Evolutionary conservation across 495 filamentous ascomycete genomes (phyloP).

Genomic region (Aspergillus indologenus): DNA sequence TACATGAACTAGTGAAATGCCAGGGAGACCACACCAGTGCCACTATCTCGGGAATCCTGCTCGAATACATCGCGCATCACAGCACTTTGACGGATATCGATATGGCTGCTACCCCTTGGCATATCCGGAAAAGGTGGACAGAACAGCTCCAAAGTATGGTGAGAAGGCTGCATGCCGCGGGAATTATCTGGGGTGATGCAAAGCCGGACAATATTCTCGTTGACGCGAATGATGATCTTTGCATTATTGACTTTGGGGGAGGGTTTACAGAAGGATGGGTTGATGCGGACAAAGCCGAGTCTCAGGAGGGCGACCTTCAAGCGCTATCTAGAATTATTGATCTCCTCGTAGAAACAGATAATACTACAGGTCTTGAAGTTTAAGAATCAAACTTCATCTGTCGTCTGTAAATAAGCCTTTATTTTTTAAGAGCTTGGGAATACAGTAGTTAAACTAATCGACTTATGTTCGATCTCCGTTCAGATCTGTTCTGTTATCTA

Average conservation of each 20-base stretch:
- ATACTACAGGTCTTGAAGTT: not conserved
- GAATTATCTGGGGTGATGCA: slow-evolving; percentile 47
- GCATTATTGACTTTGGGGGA: slow-evolving; percentile 49
- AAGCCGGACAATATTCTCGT: slow-evolving; percentile 47
- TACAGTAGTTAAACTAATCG: no score
- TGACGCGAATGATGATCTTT: slow-evolving; percentile 38
- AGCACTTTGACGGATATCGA: slow-evolving; percentile 10
- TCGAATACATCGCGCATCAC: slow-evolving; percentile 10
- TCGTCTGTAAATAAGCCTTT: no score
- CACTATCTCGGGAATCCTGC: not conserved
- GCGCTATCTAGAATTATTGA: slow-evolving; percentile 10
- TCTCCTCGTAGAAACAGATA: slow-evolving; percentile 1
- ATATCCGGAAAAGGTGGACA: slow-evolving; percentile 13
- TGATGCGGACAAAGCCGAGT: slow-evolving; percentile 35
- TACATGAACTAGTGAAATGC: slow-evolving; percentile 3
- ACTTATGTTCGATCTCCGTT: no score
- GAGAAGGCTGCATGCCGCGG: slow-evolving; percentile 11
- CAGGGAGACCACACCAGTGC: not conserved
- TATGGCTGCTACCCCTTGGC: slow-evolving; percentile 3
- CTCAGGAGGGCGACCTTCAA: slow-evolving; percentile 39
- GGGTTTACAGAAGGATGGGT: slow-evolving; percentile 45
- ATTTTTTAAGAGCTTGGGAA: no score
- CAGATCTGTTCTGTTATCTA: no score
- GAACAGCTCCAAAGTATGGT: slow-evolving; percentile 7
- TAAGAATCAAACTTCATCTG: no score